Evolutionary conservation across 2,329 filamentous ascomycete genomes (phyloP), one percentile per base, ranked within the genome.

Genomic region (Botrytis galanthina): DNA sequence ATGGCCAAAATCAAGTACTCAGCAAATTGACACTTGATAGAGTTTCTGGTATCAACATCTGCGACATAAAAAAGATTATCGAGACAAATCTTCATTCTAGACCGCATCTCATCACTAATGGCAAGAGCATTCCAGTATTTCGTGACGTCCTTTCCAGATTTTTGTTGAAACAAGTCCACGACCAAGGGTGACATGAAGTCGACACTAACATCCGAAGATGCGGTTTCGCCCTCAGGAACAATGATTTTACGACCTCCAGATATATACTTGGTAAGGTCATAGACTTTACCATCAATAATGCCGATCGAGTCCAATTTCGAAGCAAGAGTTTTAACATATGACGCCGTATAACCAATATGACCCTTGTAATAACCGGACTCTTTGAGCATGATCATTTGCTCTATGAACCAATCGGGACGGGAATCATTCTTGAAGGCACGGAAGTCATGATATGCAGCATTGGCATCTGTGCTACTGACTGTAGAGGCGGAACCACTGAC

Each of bases 1-100:
- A 99, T 91, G 5, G 92, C 92, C 51, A 99, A 87, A 32, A 98
- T 87, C 76, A 99, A 90, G 83, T 98, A 99, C 74, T 91, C 91
- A 39, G 96, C 90, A 80, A 99, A 98, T 76, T 92, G 86, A 84
- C 96, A 99, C 74, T 90, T 89, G 1, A 89, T 83, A 1, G 95
- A 98, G 83, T 93, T 94, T 85, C 96, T 88, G 2, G 95, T 98
- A 81, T 99, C 96, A 4, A 97, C 86, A 75, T 97, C 91, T 44
- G 94, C 96, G 35, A 98, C 90, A 80, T 96, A 98, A 85, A 98
- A 99, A 54, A 99, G 87, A 78, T 98, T 97, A 84, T 98, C 91
- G 71, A 99, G 87, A 80, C 96, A 99, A 1, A 90, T 85, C 81
- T 91, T 86, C 93, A 97, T 97, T 48, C 90, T 87, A 32, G 82